Percentiles rank a stretch among this genome's conserved stretches.
Evolutionary conservation across 345 rosid species (phyloP).

Genomic region (Citrus mangshanensis): DNA sequence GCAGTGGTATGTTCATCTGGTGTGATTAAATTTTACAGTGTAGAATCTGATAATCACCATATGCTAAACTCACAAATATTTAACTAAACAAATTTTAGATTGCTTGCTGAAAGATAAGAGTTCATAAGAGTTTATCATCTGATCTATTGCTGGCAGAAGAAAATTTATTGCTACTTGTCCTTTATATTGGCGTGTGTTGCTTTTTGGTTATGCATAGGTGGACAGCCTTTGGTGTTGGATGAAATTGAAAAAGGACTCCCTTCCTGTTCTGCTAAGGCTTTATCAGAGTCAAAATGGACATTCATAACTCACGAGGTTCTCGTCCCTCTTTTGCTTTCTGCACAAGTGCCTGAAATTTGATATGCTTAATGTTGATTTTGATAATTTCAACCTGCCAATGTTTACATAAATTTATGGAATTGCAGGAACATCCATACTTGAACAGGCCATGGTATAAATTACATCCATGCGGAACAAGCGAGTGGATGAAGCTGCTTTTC

Average conservation of each 20-base stretch:
- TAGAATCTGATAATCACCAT: neutral
- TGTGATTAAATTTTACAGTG: neutral
- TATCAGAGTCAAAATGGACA: conserved; percentile 73
- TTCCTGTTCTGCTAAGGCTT: conserved; percentile 48
- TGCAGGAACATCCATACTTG: conserved; percentile 87
- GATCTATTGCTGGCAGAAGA: neutral
- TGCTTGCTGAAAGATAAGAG: neutral
- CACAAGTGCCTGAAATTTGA: neutral
- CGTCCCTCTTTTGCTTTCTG: neutral
- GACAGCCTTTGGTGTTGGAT: conserved; percentile 51
- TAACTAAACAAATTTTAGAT: too few relatives aligned
- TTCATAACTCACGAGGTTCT: conserved; percentile 82
- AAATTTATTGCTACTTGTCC: neutral
- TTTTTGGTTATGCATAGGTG: conserved; percentile 37
- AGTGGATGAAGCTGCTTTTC: conserved; percentile 77
- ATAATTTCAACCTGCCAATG: neutral
- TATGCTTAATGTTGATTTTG: neutral
- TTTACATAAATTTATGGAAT: neutral
- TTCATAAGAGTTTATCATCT: neutral
- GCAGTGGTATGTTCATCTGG: conserved; percentile 46
- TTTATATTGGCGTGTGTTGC: neutral
- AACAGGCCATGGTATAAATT: conserved; percentile 87
- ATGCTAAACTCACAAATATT: neutral
- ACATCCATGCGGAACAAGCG: conserved; percentile 90
- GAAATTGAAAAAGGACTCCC: conserved; percentile 74